phyloP scores from a whole-genome alignment of 208 protist species.

The Naegleria fowleri region DNA sequence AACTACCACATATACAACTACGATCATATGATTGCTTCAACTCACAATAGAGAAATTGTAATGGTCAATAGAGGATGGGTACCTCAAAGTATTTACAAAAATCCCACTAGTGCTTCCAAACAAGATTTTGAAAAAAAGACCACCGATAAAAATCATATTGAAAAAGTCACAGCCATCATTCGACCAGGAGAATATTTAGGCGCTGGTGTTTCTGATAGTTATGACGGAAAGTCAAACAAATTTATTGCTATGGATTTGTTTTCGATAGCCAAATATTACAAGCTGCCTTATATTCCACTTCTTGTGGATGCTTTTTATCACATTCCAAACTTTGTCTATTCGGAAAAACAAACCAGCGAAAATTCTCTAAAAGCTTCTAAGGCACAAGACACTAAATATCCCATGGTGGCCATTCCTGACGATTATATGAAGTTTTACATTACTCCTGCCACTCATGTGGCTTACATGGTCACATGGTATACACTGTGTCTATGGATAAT shows the following conservation, averaged over 20 bases:
- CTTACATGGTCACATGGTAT: not conserved
- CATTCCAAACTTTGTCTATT: not conserved
- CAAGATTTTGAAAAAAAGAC: not conserved
- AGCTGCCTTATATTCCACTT: not conserved
- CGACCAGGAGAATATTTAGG: not conserved
- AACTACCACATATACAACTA: too few species aligned
- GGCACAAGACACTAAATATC: not conserved
- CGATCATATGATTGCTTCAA: too few species aligned
- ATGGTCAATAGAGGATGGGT: constrained; percentile 22
- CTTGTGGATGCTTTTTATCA: not conserved
- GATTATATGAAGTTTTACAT: constrained; percentile 11
- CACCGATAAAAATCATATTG: not conserved
- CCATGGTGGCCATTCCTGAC: not conserved
- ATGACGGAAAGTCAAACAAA: not conserved
- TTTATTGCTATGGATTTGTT: not conserved
- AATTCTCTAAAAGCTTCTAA: not conserved
- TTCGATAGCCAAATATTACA: not conserved
- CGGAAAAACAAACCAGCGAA: not conserved
- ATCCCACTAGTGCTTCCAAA: not conserved
- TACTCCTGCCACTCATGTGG: not conserved
- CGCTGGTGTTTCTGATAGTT: not conserved
- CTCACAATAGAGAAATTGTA: not conserved
- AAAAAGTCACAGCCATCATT: not conserved
- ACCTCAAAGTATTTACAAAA: not conserved
- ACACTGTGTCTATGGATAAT: not conserved